Conservation (phyloP, 495 filamentous ascomycete species). For the Lasiosphaeriaceae sp. region DNA sequence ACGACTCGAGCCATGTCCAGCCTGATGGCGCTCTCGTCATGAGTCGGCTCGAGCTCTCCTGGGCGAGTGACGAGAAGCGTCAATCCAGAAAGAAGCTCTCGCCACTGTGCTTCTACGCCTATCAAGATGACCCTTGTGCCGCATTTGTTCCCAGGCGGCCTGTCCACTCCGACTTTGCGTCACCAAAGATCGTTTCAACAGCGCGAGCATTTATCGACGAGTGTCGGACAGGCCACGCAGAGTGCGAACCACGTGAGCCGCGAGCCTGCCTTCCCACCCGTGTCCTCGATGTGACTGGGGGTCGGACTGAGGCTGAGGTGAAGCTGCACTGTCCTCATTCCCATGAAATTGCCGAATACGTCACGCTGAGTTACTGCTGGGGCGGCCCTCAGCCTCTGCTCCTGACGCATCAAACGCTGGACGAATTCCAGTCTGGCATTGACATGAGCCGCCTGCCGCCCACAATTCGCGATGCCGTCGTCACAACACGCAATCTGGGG, state of each 20-base stretch:
- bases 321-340: neutral
- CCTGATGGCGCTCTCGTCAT: neutral
- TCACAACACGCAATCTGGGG: neutral
- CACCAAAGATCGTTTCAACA: neutral
- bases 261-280: neutral
- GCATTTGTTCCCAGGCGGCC: neutral
- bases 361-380: neutral
- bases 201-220: neutral
- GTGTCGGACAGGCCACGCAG: neutral
- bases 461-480: neutral
- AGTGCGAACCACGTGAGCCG: neutral
- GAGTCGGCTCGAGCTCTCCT: neutral
- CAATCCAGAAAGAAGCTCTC: neutral
- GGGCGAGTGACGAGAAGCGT: neutral
- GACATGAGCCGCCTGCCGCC: neutral
- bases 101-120: neutral
- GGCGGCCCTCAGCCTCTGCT: neutral
- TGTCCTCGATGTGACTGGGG: neutral
- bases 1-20: neutral
- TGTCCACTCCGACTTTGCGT: neutral
- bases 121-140: neutral
- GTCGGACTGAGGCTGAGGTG: neutral
- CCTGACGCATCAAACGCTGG: neutral
- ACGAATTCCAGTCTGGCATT: neutral
- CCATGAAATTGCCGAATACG: neutral